These are phyloP conservation scores for Fonsecaea pedrosoi DNA, from an alignment of 2,329 filamentous ascomycete genomes.

Conservation along the genomic window DNA sequence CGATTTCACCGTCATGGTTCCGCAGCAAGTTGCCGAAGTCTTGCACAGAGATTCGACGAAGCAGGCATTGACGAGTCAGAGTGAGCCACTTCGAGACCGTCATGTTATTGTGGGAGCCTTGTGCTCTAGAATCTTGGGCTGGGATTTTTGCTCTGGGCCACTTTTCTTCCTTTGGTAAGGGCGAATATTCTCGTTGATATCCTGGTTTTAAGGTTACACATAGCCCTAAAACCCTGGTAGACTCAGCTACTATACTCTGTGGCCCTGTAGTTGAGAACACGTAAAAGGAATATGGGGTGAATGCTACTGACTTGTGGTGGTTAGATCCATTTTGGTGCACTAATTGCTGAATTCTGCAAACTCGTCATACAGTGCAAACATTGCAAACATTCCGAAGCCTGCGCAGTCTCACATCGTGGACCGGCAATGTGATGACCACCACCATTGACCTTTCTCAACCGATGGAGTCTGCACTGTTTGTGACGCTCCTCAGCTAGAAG, in stretches of 20 bases:
- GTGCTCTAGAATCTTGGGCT: neutral
- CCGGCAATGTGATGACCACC: neutral
- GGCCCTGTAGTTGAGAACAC: neutral
- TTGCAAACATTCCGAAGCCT: too few species aligned
- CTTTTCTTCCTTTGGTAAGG: neutral
- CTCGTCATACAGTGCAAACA: neutral
- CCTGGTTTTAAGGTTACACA: neutral
- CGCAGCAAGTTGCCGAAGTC: slow-evolving; percentile 33
- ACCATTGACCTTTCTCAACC: neutral
- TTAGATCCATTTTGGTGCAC: neutral
- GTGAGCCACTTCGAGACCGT: slow-evolving; percentile 43
- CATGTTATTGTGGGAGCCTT: slow-evolving; percentile 38
- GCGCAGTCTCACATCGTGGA: too few species aligned
- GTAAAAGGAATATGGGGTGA: neutral
- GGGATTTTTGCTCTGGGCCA: neutral
- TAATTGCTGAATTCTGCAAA: neutral
- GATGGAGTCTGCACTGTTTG: neutral
- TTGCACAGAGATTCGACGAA: slow-evolving; percentile 31
- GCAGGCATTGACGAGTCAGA: slow-evolving; percentile 37
- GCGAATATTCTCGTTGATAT: neutral
- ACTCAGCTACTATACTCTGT: neutral
- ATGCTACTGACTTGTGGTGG: neutral
- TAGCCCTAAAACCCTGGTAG: neutral
- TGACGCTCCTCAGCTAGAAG: neutral
- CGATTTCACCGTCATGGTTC: slow-evolving; percentile 5